A percentile compares a stretch with the other conserved stretches of the same genome.
These are phyloP conservation scores for Ogataea kodamae DNA, from an alignment of 805 yeast species.

Conservation along the genomic window DNA sequence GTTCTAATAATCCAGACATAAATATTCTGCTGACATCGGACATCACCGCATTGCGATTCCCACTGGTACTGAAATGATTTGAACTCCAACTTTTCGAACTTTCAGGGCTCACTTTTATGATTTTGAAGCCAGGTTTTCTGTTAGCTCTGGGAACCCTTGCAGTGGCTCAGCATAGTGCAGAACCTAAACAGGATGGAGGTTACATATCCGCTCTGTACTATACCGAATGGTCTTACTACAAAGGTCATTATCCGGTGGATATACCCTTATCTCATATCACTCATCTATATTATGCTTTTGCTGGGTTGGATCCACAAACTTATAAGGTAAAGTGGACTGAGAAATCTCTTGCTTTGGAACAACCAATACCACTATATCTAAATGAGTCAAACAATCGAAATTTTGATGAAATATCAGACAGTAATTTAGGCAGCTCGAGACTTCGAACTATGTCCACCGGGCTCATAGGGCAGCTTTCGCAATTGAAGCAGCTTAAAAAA, in stretches of 20 bases:
- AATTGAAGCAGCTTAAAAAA: conserved; percentile 24
- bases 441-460: conserved; percentile 20
- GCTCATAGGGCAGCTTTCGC: conserved; percentile 29
- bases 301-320: conserved; percentile 49
- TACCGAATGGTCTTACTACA: conserved; percentile 67
- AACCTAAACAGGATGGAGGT: not conserved
- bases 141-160: no score
- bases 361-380: conserved; percentile 15
- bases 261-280: conserved; percentile 57
- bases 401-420: not conserved
- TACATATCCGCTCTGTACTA: conserved; percentile 37
- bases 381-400: conserved; percentile 1
- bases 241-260: conserved; percentile 56
- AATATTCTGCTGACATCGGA: no score
- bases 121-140: no score
- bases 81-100: no score
- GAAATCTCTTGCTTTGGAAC: conserved; percentile 58
- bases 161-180: no score
- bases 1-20: no score
- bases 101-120: no score
- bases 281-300: conserved; percentile 76
- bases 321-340: conserved; percentile 54
- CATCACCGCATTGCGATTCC: no score
- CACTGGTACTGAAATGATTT: no score
- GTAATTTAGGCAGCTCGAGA: conserved; percentile 1